Conservation (phyloP, 768 basidiomycete species). For the Trametes gibbosa region DNA sequence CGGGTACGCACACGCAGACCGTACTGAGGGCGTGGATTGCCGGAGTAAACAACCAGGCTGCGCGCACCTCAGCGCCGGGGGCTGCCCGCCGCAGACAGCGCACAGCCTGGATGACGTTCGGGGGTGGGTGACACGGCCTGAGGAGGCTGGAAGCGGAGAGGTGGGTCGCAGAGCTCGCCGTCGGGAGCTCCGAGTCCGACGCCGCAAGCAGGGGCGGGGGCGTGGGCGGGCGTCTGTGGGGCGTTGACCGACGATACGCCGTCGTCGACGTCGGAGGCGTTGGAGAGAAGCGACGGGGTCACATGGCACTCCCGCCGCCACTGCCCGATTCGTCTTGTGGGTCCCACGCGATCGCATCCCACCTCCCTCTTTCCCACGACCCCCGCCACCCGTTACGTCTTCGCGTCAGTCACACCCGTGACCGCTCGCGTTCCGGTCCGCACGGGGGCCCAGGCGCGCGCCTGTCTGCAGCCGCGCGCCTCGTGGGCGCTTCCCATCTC, state of each 20-base stretch:
- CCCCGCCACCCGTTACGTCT: neutral
- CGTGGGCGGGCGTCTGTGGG: neutral
- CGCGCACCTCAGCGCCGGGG: conserved; percentile 2
- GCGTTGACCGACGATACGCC: neutral
- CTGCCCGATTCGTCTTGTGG: conserved; percentile 8
- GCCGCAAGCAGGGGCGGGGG: neutral
- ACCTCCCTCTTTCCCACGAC: conserved; percentile 10
- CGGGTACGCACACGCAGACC: neutral
- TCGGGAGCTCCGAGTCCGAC: neutral
- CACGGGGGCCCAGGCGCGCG: neutral
- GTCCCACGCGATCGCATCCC: conserved; percentile 2
- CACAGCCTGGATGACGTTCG: neutral
- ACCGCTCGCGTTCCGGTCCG: neutral
- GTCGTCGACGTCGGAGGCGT: neutral
- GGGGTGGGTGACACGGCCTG: neutral
- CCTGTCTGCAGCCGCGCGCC: too few relatives aligned
- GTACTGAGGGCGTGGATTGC: neutral
- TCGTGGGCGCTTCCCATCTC: conserved; percentile 5
- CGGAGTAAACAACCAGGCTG: neutral
- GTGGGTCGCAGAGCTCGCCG: neutral
- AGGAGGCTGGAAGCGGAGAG: neutral
- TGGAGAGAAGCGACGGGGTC: conserved; percentile 2
- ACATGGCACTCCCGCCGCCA: conserved; percentile 14
- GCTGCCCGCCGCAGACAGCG: neutral
- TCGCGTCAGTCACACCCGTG: conserved; percentile 6